phyloP scores from a whole-genome alignment of 768 basidiomycete genomes.

The Kwoniella shandongensis region DNA sequence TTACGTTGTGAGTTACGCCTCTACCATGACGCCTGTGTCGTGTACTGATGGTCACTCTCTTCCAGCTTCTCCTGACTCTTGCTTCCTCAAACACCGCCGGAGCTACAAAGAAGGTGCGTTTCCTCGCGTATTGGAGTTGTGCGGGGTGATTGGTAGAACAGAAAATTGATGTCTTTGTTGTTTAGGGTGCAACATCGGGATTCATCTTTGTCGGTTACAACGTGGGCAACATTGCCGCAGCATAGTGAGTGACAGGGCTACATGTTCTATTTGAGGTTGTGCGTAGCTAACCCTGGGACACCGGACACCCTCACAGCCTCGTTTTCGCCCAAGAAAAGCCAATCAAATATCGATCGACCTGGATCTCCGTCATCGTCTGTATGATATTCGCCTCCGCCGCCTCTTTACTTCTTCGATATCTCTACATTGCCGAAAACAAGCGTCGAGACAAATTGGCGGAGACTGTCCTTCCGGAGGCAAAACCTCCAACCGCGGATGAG shows the following conservation, averaged over 20 bases:
- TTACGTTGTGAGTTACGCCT: constrained; percentile 12
- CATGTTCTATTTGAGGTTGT: neutral
- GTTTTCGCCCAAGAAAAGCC: constrained; percentile 41
- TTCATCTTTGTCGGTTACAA: constrained; percentile 51
- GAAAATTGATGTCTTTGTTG: no score
- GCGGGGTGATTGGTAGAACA: neutral
- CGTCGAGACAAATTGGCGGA: constrained; percentile 21
- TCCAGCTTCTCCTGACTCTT: constrained; percentile 42
- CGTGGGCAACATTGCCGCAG: constrained; percentile 37
- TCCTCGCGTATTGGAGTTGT: neutral
- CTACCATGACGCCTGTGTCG: neutral
- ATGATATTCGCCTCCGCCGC: constrained; percentile 43
- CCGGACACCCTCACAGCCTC: constrained; percentile 9
- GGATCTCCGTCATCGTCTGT: constrained; percentile 51
- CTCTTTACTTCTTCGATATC: constrained; percentile 34
- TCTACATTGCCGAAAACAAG: constrained; percentile 42
- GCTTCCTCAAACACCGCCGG: constrained; percentile 52
- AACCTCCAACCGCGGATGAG: constrained; percentile 8
- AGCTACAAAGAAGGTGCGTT: constrained; percentile 51
- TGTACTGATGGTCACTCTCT: neutral
- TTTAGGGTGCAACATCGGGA: constrained; percentile 30
- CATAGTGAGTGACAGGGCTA: constrained; percentile 15
- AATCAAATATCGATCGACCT: constrained; percentile 53
- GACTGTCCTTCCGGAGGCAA: constrained; percentile 1
- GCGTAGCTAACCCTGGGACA: neutral